Evolutionary conservation across 2,329 filamentous ascomycete species (phyloP).

Genomic region (Paradendryphiella salina): DNA sequence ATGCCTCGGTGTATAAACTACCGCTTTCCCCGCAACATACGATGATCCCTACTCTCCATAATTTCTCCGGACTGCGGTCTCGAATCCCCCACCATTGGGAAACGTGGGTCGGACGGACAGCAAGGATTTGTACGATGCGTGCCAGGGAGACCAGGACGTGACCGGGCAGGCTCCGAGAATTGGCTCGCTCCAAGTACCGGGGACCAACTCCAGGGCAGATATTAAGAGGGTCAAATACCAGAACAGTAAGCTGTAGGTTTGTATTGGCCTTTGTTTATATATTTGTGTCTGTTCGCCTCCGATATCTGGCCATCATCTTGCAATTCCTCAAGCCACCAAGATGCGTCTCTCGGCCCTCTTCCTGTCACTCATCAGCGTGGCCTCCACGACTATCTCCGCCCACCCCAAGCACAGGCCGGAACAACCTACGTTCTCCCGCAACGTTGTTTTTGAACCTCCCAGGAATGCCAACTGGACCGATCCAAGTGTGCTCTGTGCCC

Average conservation of each 20-base stretch:
- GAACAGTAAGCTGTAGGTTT: background rate
- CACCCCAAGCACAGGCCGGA: constrained; percentile 25
- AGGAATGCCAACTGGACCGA: constrained; percentile 47
- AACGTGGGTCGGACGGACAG: background rate
- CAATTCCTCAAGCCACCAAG: constrained; percentile 19
- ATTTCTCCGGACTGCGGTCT: constrained; percentile 14
- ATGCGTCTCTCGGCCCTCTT: constrained; percentile 40
- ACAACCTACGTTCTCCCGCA: constrained; percentile 36
- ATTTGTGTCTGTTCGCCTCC: background rate
- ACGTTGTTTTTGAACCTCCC: constrained; percentile 51
- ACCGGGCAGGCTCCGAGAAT: constrained; percentile 7
- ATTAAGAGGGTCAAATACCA: background rate
- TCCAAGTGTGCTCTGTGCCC: constrained; percentile 57
- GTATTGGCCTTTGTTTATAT: constrained; percentile 15
- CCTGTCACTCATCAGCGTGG: constrained; percentile 23
- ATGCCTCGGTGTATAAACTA: constrained; percentile 11
- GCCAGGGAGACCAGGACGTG: constrained; percentile 6
- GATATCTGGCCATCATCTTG: constrained; percentile 6
- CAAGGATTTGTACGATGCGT: background rate
- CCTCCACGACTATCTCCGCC: constrained; percentile 24
- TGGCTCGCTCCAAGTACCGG: constrained; percentile 3
- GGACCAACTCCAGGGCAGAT: background rate
- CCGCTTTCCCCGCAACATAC: constrained; percentile 15
- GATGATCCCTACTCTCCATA: constrained; percentile 7
- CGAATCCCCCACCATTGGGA: constrained; percentile 17